Percentiles rank a stretch among this genome's conserved stretches.
Conservation (phyloP, 2,329 filamentous ascomycete species). For the Trichoderma polysporum region DNA sequence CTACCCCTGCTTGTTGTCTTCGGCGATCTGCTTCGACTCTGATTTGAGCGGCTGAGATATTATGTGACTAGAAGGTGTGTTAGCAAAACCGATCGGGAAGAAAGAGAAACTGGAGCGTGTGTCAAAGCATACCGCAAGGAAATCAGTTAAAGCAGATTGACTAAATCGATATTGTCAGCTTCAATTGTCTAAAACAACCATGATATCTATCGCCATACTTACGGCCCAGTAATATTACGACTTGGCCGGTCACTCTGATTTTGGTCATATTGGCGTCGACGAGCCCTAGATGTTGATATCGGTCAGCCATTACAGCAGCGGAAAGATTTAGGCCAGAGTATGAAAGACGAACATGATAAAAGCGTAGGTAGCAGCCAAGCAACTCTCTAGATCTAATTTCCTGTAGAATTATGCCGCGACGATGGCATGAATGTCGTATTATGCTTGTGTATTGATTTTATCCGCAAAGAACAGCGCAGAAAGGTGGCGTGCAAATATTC, state of each 20-base stretch:
- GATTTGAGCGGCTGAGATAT: slow-evolving; percentile 64
- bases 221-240: slow-evolving; percentile 43
- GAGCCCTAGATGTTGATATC: slow-evolving; percentile 17
- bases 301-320: neutral
- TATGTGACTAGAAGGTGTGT: slow-evolving; percentile 56
- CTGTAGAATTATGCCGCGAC: neutral
- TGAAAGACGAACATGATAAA: slow-evolving; percentile 10
- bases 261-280: slow-evolving; percentile 23
- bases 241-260: slow-evolving; percentile 26
- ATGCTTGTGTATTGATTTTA: neutral
- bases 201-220: slow-evolving; percentile 23
- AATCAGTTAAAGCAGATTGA: slow-evolving; percentile 55
- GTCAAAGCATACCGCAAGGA: slow-evolving; percentile 44
- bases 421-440: neutral
- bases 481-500: neutral
- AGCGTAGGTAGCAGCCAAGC: neutral
- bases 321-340: neutral
- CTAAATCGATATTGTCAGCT: slow-evolving; percentile 28
- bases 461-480: neutral
- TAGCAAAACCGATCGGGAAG: slow-evolving; percentile 22
- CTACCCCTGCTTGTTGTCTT: slow-evolving; percentile 35
- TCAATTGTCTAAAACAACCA: neutral
- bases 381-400: neutral
- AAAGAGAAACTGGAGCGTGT: slow-evolving; percentile 64
- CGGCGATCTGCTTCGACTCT: slow-evolving; percentile 51